Conservation (phyloP, 2,329 filamentous ascomycete species). For the Tolypocladium album region DNA sequence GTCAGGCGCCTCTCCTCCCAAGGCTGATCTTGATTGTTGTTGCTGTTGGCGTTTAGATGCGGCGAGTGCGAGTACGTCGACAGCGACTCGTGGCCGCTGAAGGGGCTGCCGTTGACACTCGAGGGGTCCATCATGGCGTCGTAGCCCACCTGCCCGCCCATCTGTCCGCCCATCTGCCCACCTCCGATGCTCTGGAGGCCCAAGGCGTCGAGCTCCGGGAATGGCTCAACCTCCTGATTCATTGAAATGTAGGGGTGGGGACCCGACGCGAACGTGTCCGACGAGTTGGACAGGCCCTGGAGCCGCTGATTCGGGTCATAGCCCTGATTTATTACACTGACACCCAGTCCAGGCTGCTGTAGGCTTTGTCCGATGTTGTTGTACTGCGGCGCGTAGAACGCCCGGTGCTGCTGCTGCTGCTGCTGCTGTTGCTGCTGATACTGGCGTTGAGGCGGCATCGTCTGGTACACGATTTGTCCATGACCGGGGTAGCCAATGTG, state of each 20-base stretch:
- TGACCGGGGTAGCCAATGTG: slow-evolving; percentile 7
- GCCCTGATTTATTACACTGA: slow-evolving; percentile 14
- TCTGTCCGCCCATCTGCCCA: slow-evolving; percentile 14
- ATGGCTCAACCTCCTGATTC: slow-evolving; percentile 18
- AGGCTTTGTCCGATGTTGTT: slow-evolving; percentile 15
- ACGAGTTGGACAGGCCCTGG: slow-evolving; percentile 13
- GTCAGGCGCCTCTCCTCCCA: slow-evolving; percentile 15
- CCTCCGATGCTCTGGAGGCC: slow-evolving; percentile 17
- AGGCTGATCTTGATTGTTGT: neutral
- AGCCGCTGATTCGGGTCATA: slow-evolving; percentile 12
- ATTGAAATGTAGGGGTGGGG: slow-evolving; percentile 14
- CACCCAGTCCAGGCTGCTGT: slow-evolving; percentile 13
- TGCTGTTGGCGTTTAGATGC: slow-evolving; percentile 14
- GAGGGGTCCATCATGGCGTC: slow-evolving; percentile 19
- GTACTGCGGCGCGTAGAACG: slow-evolving; percentile 14
- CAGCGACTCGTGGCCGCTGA: slow-evolving; percentile 22
- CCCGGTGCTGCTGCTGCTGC: slow-evolving; percentile 1
- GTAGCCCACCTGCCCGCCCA: slow-evolving; percentile 18
- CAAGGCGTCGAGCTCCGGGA: slow-evolving; percentile 19
- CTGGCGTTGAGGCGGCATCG: slow-evolving; percentile 12
- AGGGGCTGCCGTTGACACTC: slow-evolving; percentile 23
- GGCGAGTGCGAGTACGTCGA: slow-evolving; percentile 25
- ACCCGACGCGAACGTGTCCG: slow-evolving; percentile 12
- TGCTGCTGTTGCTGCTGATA: slow-evolving; percentile 12
- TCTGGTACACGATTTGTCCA: slow-evolving; percentile 13